Conservation (phyloP, 306 rosid species). For the Fragaria ananassa region DNA sequence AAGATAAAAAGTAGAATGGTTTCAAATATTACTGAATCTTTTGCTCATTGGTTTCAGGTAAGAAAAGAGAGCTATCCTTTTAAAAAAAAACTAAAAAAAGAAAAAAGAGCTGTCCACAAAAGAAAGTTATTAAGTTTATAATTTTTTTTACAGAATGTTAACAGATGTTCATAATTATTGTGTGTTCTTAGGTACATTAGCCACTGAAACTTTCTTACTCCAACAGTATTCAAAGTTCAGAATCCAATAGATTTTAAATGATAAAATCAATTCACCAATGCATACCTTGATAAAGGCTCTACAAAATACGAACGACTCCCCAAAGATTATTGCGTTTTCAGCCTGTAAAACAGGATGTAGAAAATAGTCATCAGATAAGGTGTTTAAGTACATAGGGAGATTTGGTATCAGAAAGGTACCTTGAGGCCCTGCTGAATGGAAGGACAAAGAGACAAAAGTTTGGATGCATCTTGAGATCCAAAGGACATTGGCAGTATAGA, state of each 20-base stretch:
- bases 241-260: not conserved
- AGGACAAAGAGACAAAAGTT: conserved; percentile 72
- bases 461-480: conserved; percentile 84
- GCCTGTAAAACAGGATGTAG: conserved; percentile 58
- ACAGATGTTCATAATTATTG: not conserved
- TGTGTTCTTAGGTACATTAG: not conserved
- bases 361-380: conserved; percentile 18
- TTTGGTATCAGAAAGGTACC: conserved; percentile 46
- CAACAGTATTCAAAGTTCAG: not conserved
- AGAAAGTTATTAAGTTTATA: not conserved
- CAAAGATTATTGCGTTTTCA: conserved; percentile 70
- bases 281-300: conserved; percentile 75
- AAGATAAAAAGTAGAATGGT: not conserved
- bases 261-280: not conserved
- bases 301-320: conserved; percentile 78
- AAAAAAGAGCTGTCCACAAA: conserved; percentile 6
- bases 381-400: conserved; percentile 20
- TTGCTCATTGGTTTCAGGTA: conserved; percentile 5
- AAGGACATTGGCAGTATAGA: conserved; percentile 83
- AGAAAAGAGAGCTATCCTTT: conserved; percentile 2
- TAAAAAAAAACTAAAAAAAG: too few species aligned
- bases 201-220: not conserved
- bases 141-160: not conserved
- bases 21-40: conserved; percentile 8
- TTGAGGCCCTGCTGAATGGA: conserved; percentile 78